These are phyloP conservation scores for bread wheat (Triticum aestivum) DNA, from an alignment of 176 grass and related monocot genomes.

Conservation along the genomic window DNA sequence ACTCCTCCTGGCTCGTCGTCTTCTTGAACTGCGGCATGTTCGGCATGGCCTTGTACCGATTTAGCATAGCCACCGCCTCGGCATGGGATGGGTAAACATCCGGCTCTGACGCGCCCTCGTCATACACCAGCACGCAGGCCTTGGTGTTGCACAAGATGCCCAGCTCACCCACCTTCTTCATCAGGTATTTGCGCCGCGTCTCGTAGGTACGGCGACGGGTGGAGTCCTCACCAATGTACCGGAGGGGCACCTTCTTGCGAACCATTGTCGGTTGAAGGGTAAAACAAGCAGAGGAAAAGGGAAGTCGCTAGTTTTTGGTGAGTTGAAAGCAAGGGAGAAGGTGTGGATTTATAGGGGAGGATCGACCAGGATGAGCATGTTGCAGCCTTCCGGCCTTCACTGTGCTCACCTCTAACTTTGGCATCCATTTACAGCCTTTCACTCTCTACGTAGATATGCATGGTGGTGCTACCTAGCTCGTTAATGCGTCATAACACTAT, in stretches of 20 bases:
- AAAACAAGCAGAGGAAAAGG: not conserved
- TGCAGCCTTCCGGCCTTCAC: not conserved
- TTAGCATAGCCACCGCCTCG: not conserved
- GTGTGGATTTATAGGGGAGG: not conserved
- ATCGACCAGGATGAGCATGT: not conserved
- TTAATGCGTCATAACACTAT: not conserved
- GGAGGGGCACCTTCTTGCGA: slow-evolving; percentile 31
- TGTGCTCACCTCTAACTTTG: not conserved
- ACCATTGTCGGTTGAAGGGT: slow-evolving; percentile 7
- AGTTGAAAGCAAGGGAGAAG: not conserved
- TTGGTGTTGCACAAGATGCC: slow-evolving; percentile 16
- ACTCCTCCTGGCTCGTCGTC: slow-evolving; percentile 19
- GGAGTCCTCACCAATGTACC: slow-evolving; percentile 15
- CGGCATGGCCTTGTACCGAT: not conserved
- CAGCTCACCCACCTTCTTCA: slow-evolving; percentile 42
- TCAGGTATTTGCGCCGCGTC: not conserved
- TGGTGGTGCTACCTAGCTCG: no score
- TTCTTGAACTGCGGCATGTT: slow-evolving; percentile 29
- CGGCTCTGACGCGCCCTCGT: not conserved
- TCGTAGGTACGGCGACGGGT: not conserved
- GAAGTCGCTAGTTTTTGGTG: not conserved
- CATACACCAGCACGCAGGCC: slow-evolving; percentile 27
- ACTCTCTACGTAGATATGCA: not conserved
- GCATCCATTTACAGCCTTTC: not conserved
- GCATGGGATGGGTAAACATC: slow-evolving; percentile 13